phyloP scores from a whole-genome alignment of 2,329 filamentous ascomycete genomes.

The Penicillium sp. region DNA sequence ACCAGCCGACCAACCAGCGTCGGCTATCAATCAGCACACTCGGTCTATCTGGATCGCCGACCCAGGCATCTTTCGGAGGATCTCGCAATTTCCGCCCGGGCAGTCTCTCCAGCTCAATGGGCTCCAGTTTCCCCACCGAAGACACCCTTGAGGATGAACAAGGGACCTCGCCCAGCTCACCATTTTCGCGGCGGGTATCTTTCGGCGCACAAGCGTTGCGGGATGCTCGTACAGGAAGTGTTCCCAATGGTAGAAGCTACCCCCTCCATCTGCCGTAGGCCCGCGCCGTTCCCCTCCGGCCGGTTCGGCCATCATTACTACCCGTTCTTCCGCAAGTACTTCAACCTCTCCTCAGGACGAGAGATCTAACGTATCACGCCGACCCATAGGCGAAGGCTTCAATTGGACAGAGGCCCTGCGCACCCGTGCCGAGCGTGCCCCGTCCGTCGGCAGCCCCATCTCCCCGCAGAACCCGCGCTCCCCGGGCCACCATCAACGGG shows the following conservation, averaged over 20 bases:
- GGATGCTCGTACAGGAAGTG: conserved; percentile 65
- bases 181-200: conserved; percentile 74
- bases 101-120: conserved; percentile 63
- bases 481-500: conserved; percentile 42
- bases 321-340: conserved; percentile 37
- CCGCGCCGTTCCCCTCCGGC: conserved; percentile 28
- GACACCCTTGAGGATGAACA: conserved; percentile 60
- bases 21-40: conserved; percentile 71
- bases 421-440: conserved; percentile 78
- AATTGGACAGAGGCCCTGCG: conserved; percentile 97
- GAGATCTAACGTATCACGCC: conserved; percentile 44
- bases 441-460: conserved; percentile 39
- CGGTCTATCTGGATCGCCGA: conserved; percentile 71
- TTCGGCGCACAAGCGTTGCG: conserved; percentile 78
- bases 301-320: conserved; percentile 20
- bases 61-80: conserved; percentile 49
- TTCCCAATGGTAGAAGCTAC: conserved; percentile 58
- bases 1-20: conserved; percentile 49
- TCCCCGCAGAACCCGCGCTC: conserved; percentile 45
- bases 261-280: conserved; percentile 26
- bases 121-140: conserved; percentile 41
- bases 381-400: conserved; percentile 76
- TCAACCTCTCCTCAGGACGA: conserved; percentile 35
- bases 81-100: conserved; percentile 56
- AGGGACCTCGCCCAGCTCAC: conserved; percentile 65